Evolutionary conservation across 306 rosid species (phyloP).

Genomic region (Canavalia gladiata): DNA sequence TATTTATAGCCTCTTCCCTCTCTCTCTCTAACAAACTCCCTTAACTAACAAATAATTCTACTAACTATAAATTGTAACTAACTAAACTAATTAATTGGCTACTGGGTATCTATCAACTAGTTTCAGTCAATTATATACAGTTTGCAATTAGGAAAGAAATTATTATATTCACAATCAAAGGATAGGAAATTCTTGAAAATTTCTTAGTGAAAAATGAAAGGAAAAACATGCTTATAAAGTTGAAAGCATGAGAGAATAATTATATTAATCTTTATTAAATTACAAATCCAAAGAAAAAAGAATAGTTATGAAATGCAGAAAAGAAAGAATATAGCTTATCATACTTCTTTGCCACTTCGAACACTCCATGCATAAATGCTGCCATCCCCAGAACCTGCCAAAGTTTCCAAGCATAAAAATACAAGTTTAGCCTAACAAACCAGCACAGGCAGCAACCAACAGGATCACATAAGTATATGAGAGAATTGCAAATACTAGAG

Average conservation of each 20-base stretch:
- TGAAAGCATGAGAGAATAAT: slow-evolving; percentile 24
- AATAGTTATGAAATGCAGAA: slow-evolving; percentile 34
- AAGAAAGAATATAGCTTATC: slow-evolving; percentile 31
- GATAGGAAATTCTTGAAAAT: not conserved
- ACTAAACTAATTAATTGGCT: too few species aligned
- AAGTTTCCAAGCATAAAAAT: slow-evolving; percentile 34
- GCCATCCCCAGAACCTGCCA: slow-evolving; percentile 93
- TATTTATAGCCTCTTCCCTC: too few species aligned
- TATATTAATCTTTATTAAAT: not conserved
- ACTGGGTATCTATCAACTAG: not conserved
- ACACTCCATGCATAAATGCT: slow-evolving; percentile 90
- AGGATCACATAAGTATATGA: slow-evolving; percentile 10
- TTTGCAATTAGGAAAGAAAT: slow-evolving; percentile 28
- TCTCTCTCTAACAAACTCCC: too few species aligned
- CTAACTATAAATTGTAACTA: too few species aligned
- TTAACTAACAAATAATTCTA: too few species aligned
- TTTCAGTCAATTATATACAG: slow-evolving; percentile 23
- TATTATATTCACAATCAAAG: not conserved
- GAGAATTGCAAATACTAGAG: slow-evolving; percentile 20
- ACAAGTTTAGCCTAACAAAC: slow-evolving; percentile 31
- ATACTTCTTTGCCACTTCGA: slow-evolving; percentile 90
- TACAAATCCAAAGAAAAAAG: slow-evolving; percentile 14
- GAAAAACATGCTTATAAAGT: not conserved
- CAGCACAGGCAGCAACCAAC: slow-evolving; percentile 35
- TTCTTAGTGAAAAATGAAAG: not conserved